A percentile compares a stretch with the other conserved stretches of the same genome.
Evolutionary conservation across 1,139 yeast genomes (phyloP).

Genomic region (Arxiozyma slooffiae): DNA sequence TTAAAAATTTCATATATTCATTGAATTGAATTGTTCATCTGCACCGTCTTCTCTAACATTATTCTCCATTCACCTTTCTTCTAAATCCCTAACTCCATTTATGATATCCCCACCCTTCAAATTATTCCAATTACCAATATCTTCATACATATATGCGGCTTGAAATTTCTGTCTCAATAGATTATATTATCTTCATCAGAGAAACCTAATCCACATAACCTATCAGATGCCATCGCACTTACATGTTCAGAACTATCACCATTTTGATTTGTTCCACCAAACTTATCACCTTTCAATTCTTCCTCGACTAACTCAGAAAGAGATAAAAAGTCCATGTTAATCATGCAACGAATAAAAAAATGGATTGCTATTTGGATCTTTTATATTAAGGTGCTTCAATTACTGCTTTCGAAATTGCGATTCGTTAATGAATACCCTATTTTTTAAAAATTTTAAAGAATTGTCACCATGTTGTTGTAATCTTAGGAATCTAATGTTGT

Average conservation of each 20-base stretch:
- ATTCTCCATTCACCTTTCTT: constrained; percentile 86
- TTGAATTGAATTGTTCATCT: constrained; percentile 23
- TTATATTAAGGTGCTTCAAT: not conserved
- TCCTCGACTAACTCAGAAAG: constrained; percentile 54
- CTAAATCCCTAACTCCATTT: constrained; percentile 42
- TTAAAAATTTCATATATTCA: constrained; percentile 28
- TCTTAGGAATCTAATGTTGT: constrained; percentile 35
- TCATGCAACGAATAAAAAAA: constrained; percentile 69
- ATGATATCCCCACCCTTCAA: constrained; percentile 16
- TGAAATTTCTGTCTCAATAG: constrained; percentile 68
- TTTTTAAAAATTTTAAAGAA: constrained; percentile 61
- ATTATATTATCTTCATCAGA: constrained; percentile 62
- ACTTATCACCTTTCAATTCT: constrained; percentile 44
- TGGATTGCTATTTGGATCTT: constrained; percentile 6
- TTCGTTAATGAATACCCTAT: constrained; percentile 39
- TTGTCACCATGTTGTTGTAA: constrained; percentile 35
- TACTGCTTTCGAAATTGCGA: not conserved
- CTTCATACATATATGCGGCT: constrained; percentile 46
- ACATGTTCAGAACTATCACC: constrained; percentile 32
- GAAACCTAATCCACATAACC: constrained; percentile 75
- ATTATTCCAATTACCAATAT: constrained; percentile 27
- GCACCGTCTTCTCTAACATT: constrained; percentile 43
- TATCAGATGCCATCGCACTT: constrained; percentile 76
- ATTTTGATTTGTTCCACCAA: constrained; percentile 29
- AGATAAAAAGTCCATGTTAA: constrained; percentile 54